These are phyloP conservation scores for Microcera coccophila DNA, from an alignment of 2,329 filamentous ascomycete species.

Conservation along the genomic window DNA sequence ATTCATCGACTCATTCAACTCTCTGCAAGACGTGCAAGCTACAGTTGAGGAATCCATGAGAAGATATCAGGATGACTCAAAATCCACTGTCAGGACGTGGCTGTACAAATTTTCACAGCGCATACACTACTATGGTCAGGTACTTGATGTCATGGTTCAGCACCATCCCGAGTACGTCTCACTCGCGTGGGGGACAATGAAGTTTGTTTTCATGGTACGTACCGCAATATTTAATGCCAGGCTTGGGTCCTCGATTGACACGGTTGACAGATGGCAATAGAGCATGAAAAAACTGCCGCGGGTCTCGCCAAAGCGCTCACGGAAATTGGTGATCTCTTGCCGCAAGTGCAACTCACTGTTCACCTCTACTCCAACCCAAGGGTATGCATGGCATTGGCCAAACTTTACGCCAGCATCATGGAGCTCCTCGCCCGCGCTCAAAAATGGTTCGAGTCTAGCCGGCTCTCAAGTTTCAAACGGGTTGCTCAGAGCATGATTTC, in stretches of 20 bases:
- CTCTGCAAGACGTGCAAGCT: background rate
- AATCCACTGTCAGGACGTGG: background rate
- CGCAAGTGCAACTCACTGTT: background rate
- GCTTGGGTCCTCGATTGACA: background rate
- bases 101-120: background rate
- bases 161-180: conserved; percentile 7
- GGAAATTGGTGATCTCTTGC: background rate
- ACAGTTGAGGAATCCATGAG: background rate
- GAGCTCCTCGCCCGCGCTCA: background rate
- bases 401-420: background rate
- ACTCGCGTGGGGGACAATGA: conserved; percentile 6
- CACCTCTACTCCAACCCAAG: background rate
- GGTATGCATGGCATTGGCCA: background rate
- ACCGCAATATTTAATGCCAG: background rate
- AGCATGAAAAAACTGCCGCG: background rate
- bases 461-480: background rate
- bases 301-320: background rate
- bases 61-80: background rate
- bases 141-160: conserved; percentile 1
- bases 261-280: background rate
- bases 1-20: too few relatives aligned
- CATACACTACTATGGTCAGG: background rate
- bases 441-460: background rate
- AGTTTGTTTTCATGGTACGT: conserved; percentile 3
- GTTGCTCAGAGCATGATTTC: background rate